These are phyloP conservation scores for Sclerospora graminicola DNA, from an alignment of 352 stramenopile species.

Conservation along the genomic window DNA sequence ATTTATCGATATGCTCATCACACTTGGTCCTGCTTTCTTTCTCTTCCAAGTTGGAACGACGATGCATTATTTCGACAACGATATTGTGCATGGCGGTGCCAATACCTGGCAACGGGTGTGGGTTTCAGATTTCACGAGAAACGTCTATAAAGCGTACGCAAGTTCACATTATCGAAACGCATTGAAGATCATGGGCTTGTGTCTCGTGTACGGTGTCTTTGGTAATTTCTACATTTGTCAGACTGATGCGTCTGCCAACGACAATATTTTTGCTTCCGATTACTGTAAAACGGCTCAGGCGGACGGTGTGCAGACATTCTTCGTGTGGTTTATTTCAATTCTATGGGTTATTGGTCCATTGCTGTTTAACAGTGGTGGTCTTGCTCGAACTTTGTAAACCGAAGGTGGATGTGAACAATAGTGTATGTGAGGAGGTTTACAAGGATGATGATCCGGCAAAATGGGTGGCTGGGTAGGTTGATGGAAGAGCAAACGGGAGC, in stretches of 20 bases:
- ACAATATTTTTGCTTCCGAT: conserved; percentile 42
- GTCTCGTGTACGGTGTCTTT: too few relatives aligned
- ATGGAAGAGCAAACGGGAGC: conserved; percentile 29
- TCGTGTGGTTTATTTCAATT: conserved; percentile 70
- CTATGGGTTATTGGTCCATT: conserved; percentile 60
- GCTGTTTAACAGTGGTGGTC: conserved; percentile 71
- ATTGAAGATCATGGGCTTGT: conserved; percentile 58
- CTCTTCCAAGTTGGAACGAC: conserved; percentile 83
- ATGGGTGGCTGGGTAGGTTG: too few relatives aligned
- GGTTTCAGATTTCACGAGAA: conserved; percentile 77
- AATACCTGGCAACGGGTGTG: conserved; percentile 74
- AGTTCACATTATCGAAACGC: conserved; percentile 71
- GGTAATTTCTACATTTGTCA: conserved; percentile 62
- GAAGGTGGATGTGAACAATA: conserved; percentile 54
- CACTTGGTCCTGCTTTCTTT: conserved; percentile 58
- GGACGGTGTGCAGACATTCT: conserved; percentile 69
- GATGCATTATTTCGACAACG: conserved; percentile 79
- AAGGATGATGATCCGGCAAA: conserved; percentile 1
- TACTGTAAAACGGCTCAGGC: conserved; percentile 55
- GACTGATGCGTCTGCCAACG: too few relatives aligned
- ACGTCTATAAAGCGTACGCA: too few relatives aligned
- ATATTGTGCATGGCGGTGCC: conserved; percentile 57
- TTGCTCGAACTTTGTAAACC: conserved; percentile 69
- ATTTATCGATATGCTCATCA: too few relatives aligned
- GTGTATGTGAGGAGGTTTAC: conserved; percentile 52